Evolutionary conservation across 805 yeast genomes (phyloP), one percentile per base, ranked within the genome.

Genomic region (Suhomyces faveliae): DNA sequence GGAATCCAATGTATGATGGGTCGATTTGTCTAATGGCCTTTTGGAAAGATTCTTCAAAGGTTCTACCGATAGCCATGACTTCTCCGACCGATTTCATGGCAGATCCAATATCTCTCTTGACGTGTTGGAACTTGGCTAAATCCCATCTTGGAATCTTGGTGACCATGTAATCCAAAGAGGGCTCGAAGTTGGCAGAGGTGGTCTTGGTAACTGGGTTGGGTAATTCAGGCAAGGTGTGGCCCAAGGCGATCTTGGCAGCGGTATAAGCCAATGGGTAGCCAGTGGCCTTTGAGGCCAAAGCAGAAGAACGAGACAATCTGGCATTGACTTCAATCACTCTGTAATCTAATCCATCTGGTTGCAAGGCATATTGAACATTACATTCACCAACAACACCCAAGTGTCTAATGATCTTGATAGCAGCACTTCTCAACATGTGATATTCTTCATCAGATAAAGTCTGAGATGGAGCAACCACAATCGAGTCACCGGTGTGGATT

Each of bases 131-230:
- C 78, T 92, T 92, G 58, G 94, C 71, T 68, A 92, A 77, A 77
- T 92, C 99, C 99, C 99, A 92, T 74, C 97, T 84, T 59, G 99
- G 99, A 64, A 92, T 90, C 79, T 92, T 92, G 59, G 96, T 89
- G 50, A 92, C 99, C 76, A 91, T 84, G 73, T 92, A 92, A 73
- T 92, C 99, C 60, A 92, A 79, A 21, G 97, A 89, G 25, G 99
- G 99, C 73, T 92, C 99, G 66, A 92, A 92, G 73, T 89, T 88
- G 44, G 99, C 98, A 48, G 91, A 85, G 10, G 99, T 94, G 43
- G 96, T 86, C 73, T 89, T 89, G 54, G 99, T 92, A 40, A 92
- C 97, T 44, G 97, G 95, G 73, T 92, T 92, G 58, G 96, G 96
- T 59, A 92, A 77, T 70, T 92, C 97, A 30, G 96, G 96, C 59